A percentile compares a stretch with the other conserved stretches of the same genome.
Evolutionary conservation across 2,329 filamentous ascomycete genomes (phyloP).

Genomic region (Penicillium sp.): DNA sequence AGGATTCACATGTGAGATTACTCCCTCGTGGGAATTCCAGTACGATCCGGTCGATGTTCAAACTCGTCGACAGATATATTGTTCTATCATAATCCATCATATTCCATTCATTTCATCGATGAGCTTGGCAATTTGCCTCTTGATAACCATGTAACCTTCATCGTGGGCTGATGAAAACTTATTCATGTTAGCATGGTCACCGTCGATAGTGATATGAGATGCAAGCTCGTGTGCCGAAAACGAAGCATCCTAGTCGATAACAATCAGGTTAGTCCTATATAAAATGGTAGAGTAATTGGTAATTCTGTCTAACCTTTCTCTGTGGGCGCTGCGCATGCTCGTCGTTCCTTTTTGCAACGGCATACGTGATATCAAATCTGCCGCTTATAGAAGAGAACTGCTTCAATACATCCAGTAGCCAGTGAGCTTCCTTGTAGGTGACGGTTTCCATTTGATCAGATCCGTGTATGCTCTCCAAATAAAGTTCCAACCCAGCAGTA

Average conservation of each 20-base stretch:
- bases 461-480: slow-evolving; percentile 31
- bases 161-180: slow-evolving; percentile 20
- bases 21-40: no score
- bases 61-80: no score
- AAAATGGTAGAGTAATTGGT: no score
- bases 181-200: slow-evolving; percentile 27
- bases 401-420: slow-evolving; percentile 10
- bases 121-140: slow-evolving; percentile 5
- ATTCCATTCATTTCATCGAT: not conserved
- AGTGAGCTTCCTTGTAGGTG: slow-evolving; percentile 14
- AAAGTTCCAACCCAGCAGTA: slow-evolving; percentile 31
- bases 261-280: not conserved
- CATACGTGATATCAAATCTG: slow-evolving; percentile 6
- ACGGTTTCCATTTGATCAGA: slow-evolving; percentile 21
- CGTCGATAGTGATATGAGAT: slow-evolving; percentile 26
- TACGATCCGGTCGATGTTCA: no score
- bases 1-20: no score
- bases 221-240: not conserved
- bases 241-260: not conserved
- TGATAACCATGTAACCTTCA: slow-evolving; percentile 12
- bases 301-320: not conserved
- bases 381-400: slow-evolving; percentile 5
- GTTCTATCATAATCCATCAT: not conserved
- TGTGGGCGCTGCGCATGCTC: not conserved
- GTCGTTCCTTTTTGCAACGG: slow-evolving; percentile 1